Evolutionary conservation across 768 basidiomycete genomes (phyloP).

Genomic region (Kwoniella europaea): DNA sequence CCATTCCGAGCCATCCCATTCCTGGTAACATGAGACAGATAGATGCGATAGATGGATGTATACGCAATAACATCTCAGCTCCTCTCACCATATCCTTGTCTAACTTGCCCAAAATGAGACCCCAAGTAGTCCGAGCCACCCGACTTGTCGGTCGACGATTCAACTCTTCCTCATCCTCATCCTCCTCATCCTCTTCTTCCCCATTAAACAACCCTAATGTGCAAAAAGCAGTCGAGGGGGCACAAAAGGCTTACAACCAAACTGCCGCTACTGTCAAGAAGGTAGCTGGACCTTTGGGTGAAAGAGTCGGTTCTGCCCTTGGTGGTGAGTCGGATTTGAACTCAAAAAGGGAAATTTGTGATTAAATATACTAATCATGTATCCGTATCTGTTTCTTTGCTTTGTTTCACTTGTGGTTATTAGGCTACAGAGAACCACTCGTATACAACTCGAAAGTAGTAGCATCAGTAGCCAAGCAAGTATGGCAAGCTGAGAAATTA

Average conservation of each 20-base stretch:
- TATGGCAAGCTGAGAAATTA: constrained; percentile 58
- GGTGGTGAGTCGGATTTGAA: too few relatives aligned
- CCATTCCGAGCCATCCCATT: background rate
- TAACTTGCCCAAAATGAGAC: constrained; percentile 29
- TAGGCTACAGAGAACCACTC: constrained; percentile 52
- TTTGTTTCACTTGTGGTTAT: background rate
- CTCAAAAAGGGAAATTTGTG: too few relatives aligned
- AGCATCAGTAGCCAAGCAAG: constrained; percentile 54
- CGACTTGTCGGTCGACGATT: constrained; percentile 40
- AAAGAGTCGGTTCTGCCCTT: constrained; percentile 47
- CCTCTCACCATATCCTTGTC: background rate
- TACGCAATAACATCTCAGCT: background rate
- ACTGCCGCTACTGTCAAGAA: constrained; percentile 49
- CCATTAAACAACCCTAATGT: constrained; percentile 51
- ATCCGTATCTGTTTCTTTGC: background rate
- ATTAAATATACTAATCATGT: too few relatives aligned
- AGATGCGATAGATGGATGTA: background rate
- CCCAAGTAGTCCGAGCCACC: constrained; percentile 35
- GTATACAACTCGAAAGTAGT: constrained; percentile 57
- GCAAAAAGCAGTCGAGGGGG: constrained; percentile 52
- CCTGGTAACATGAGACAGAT: background rate
- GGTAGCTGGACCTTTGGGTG: constrained; percentile 57
- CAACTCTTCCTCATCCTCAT: constrained; percentile 40
- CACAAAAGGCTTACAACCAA: constrained; percentile 47
- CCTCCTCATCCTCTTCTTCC: constrained; percentile 23